A percentile compares a stretch with the other conserved stretches of the same genome.
Conservation (phyloP, 306 rosid species). For the Trifolium pratense region DNA sequence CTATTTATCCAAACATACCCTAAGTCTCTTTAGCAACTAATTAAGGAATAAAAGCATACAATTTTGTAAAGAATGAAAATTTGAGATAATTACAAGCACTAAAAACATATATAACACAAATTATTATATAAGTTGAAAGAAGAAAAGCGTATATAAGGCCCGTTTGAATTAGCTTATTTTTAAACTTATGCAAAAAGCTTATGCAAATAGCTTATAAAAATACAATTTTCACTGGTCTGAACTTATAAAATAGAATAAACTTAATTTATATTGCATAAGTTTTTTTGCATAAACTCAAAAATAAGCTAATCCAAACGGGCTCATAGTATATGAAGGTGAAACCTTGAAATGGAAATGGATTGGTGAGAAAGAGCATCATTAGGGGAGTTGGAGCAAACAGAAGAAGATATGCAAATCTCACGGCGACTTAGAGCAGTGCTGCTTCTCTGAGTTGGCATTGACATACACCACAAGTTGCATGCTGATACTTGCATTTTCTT, state of each 20-base stretch:
- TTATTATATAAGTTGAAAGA: not conserved
- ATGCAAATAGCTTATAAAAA: too few species aligned
- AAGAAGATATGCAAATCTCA: conserved; percentile 72
- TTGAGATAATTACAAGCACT: not conserved
- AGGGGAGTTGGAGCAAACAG: conserved; percentile 60
- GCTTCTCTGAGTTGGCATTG: conserved; percentile 41
- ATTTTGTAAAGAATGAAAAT: not conserved
- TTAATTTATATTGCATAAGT: too few species aligned
- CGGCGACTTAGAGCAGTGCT: conserved; percentile 56
- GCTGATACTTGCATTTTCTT: conserved; percentile 65
- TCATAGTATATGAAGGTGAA: not conserved
- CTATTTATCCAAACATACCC: not conserved
- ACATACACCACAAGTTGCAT: conserved; percentile 54
- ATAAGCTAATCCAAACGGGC: too few species aligned
- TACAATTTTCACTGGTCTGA: too few species aligned
- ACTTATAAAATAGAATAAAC: too few species aligned
- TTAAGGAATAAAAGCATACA: not conserved
- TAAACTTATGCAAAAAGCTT: too few species aligned
- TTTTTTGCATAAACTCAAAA: too few species aligned
- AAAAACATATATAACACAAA: not conserved
- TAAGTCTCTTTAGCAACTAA: not conserved
- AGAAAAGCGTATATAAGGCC: conserved; percentile 11
- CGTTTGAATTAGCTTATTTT: too few species aligned
- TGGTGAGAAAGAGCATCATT: conserved; percentile 46
- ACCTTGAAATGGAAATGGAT: conserved; percentile 67